Percentiles rank a stretch among this genome's conserved stretches.
phyloP scores from a whole-genome alignment of 148 eudicot species.

The Vaccinium vitisidaea region DNA sequence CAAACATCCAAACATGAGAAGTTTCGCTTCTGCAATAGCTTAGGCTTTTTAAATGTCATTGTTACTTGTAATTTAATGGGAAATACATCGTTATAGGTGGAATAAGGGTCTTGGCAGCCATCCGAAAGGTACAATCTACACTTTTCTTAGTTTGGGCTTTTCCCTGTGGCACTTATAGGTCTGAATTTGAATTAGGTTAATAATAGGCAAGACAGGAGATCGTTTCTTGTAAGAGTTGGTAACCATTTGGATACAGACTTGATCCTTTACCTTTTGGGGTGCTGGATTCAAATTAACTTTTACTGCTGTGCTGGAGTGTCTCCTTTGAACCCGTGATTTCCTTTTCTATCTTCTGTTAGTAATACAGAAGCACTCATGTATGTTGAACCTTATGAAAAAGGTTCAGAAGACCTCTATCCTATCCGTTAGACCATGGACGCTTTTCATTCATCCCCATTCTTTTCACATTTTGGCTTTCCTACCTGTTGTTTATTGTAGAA shows the following conservation, averaged over 20 bases:
- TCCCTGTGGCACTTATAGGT: neutral
- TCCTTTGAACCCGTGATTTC: neutral
- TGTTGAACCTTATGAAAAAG: neutral
- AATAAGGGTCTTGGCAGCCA: neutral
- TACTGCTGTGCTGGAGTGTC: neutral
- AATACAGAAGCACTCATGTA: neutral
- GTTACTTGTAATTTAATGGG: neutral
- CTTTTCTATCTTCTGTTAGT: neutral
- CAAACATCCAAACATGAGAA: neutral
- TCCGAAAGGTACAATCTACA: neutral
- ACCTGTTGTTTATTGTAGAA: too few species aligned
- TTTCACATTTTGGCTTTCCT: too few species aligned
- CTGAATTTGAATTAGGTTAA: neutral
- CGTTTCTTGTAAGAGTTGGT: neutral
- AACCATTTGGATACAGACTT: neutral
- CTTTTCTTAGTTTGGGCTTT: slow-evolving; percentile 5
- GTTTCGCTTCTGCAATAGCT: neutral
- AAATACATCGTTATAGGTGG: neutral
- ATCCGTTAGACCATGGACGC: too few species aligned
- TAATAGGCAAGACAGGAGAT: neutral
- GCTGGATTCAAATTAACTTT: neutral
- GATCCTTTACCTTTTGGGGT: neutral
- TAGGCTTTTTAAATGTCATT: neutral
- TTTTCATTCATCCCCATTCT: too few species aligned
- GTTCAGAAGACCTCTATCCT: too few species aligned